A percentile compares a stretch with the other conserved stretches of the same genome.
Conservation (phyloP, 192 early-diverging fungal genomes). For the Mortierella alpina region DNA sequence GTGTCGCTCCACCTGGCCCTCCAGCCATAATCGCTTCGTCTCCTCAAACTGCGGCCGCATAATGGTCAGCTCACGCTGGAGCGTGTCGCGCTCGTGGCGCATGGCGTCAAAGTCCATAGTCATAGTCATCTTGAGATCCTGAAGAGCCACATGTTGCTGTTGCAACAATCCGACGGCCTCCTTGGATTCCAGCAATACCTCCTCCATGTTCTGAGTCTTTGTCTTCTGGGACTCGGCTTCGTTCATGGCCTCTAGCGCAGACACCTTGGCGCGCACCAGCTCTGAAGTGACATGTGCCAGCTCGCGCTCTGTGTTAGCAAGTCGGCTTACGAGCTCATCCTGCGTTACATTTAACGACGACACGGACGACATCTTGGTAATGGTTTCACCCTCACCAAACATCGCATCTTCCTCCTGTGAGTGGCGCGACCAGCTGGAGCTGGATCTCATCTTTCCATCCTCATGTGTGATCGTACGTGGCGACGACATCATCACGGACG, state of each 20-base stretch:
- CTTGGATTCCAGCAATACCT: constrained; percentile 38
- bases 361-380: constrained; percentile 17
- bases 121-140: constrained; percentile 43
- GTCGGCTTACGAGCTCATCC: constrained; percentile 29
- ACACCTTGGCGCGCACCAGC: constrained; percentile 42
- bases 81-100: constrained; percentile 28
- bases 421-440: constrained; percentile 38
- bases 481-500: constrained; percentile 35
- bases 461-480: constrained; percentile 39
- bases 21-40: constrained; percentile 36
- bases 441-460: constrained; percentile 37
- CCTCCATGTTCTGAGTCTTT: constrained; percentile 31
- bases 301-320: constrained; percentile 32
- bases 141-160: constrained; percentile 45
- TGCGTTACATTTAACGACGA: constrained; percentile 40
- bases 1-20: constrained; percentile 42
- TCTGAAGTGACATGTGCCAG: constrained; percentile 39
- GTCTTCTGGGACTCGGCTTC: constrained; percentile 39
- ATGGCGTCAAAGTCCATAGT: constrained; percentile 35
- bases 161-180: constrained; percentile 46
- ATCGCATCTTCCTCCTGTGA: constrained; percentile 40
- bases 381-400: constrained; percentile 2
- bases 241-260: constrained; percentile 52
- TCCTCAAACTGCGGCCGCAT: constrained; percentile 49
- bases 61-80: constrained; percentile 32